Evolutionary conservation across 768 basidiomycete genomes (phyloP).

Genomic region (Collybia mongolica): DNA sequence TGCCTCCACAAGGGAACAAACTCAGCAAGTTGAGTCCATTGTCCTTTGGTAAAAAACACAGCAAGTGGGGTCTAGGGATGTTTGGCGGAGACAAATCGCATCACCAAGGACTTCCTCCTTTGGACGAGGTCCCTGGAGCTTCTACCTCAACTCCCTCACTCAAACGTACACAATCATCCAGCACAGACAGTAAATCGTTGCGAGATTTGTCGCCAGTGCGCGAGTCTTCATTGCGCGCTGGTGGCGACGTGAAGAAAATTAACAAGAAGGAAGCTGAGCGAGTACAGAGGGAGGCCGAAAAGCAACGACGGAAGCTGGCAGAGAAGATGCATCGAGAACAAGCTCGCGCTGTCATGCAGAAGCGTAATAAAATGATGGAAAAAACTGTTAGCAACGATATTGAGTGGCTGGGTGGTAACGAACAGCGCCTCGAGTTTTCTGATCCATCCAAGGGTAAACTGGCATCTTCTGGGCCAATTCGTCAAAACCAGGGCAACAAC

Average conservation of each 20-base stretch:
- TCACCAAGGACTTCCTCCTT: constrained; percentile 60
- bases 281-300: constrained; percentile 77
- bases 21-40: constrained; percentile 58
- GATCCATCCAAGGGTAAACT: constrained; percentile 47
- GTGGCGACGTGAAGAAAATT: constrained; percentile 66
- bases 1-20: constrained; percentile 46
- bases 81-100: constrained; percentile 75
- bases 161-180: constrained; percentile 78
- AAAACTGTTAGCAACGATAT: constrained; percentile 53
- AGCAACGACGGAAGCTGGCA: constrained; percentile 74
- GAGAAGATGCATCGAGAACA: constrained; percentile 81
- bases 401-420: constrained; percentile 59
- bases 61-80: constrained; percentile 66
- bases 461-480: constrained; percentile 62
- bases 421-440: constrained; percentile 40
- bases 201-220: constrained; percentile 52
- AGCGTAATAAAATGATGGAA: constrained; percentile 75
- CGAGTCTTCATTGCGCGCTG: constrained; percentile 31
- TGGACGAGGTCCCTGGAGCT: constrained; percentile 65
- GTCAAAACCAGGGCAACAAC: constrained; percentile 49
- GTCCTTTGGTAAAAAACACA: constrained; percentile 67
- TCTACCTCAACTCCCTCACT: constrained; percentile 60
- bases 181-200: constrained; percentile 68
- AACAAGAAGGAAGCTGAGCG: constrained; percentile 82
- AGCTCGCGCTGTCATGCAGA: constrained; percentile 90